Base-by-base conservation (phyloP, 2,329 filamentous ascomycete species). In the Aspergillus novoparasiticus region DNA sequence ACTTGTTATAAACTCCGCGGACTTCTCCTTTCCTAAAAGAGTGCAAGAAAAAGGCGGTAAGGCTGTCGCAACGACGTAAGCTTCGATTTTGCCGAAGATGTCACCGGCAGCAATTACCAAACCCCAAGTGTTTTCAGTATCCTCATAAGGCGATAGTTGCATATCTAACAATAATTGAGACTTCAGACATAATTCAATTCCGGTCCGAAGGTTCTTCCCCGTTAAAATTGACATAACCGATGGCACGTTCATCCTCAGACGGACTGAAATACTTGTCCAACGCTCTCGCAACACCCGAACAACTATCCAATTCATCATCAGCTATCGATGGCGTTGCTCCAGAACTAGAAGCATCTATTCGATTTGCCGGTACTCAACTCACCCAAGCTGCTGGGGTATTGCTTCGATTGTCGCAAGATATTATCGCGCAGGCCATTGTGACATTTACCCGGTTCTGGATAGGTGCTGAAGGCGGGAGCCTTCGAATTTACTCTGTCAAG, bases 381-480 rank as follows among this genome's bases (percentile, higher is more conserved):
- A 84, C 81, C 1, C 81, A 83, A 64, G 75, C 80, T 3, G 82
- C 82, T 11, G 82, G 82, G 1, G 85, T 96, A 57, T 86, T 98
- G 21, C 85, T 99, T 3, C 87, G 92, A 55, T 84, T 98, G 45
- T 91, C 93, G 8, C 93, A 97, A 75, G 92, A 93, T 69, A 87
- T 92, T 45, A 92, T 95, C 45, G 91, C 93, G 5, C 91, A 93
- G 72, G 92, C 94, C 3, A 92, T 94, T 73, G 88, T 97, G 46
- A 79, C 95, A 0, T 87, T 96, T 39, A 89, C 90, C 58, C 87
- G 94, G 16, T 95, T 93, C 79, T 96, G 91, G 90, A 81, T 93
- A 32, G 80, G 80, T 0, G 66, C 78, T 19, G 80, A 82, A 58
- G 80, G 80, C 6, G 80, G 79, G 12, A 82, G 80, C 67, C 71